Base-by-base conservation (phyloP, 2,329 filamentous ascomycete genomes). In the Cyphellophora europaea region DNA sequence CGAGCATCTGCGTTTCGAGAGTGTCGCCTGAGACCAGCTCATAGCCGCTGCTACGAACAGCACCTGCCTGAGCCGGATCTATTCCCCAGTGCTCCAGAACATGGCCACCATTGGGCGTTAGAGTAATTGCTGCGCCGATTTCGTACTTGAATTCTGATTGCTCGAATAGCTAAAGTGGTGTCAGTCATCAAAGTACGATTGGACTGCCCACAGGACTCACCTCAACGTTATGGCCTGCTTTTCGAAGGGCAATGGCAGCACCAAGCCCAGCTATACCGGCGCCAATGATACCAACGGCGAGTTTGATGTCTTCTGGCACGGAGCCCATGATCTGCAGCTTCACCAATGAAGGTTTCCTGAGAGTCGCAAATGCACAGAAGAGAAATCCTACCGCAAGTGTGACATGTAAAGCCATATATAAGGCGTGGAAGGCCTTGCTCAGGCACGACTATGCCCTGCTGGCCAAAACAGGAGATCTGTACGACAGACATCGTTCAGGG, bases 211-310 rank as follows among this genome's bases (percentile, higher is more conserved):
- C 19, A 30, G n/a, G 23, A 40, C 49, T 23, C 38, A 55, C 50
- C 36, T 52, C 48, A 12, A 56, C 53, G 14, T 44, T 43, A 41
- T 57, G 53, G 1, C 52, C 53, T 13, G 49, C 47, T 31, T 50
- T 52, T 11, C 50, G 44, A 2, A 56, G 35, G 2, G 50, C 52
- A 39, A 54, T 51, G 3, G 53, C 53, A 1, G 53, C 45, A 3
- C 42, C 44, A 3, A 56, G 43, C 3, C 54, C 53, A 17, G 53
- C 51, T 28, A 57, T 53, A 1, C 53, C 53, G 4, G 53, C 54
- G 1, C 53, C 54, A 16, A 57, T 40, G 4, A 56, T 41, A 8
- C 19, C 35, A 15, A 44, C 34, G 10, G 35, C 18, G 11, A 43
- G 37, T 25, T 3, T 12, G 8, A 8, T n/a, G 8, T 8, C 8